Base-by-base conservation (phyloP, 345 rosid genomes). In the Acer saccharum region DNA sequence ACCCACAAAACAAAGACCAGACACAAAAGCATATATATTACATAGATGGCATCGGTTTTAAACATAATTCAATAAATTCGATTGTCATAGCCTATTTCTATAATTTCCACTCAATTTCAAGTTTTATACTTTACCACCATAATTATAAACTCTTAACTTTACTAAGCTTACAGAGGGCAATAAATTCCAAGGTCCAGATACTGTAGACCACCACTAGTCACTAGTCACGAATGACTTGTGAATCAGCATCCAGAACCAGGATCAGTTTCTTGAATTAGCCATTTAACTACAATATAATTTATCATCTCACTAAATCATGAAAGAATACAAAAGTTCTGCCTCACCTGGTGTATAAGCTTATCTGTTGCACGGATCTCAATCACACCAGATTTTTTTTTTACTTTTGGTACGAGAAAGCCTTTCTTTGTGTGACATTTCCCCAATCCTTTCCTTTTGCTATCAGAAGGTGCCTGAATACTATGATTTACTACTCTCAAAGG, bases 301-400 rank as follows among this genome's bases (percentile, higher is more conserved):
- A 61, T 29, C 63, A 74, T 7, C 43, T 44, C 12, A 43, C 54
- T 60, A 52, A 23, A n/a, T 13, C 11, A 7, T 39, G 57, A 65
- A 63, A 71, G 64, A 18, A 27, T 14, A 16, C 17, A 61, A 43
- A 63, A 3, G 12, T 60, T 72, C 16, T 43, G 6, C 68, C 83
- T 80, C 64, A 80, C 86, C 83, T 80, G 70, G 17, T 80, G 77
- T 58, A 83, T 66, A 80, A 80, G 71, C 76, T 43, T 80, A 46
- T 77, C 66, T 25, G 83, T 83, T 60, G 78, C 81, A 52, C 72
- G 68, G 54, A 83, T 83, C 81, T 64, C 25, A 32, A 83, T 74
- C 58, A 61, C n/a, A 10, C 71, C 76, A 50, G 58, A 23, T 3
- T 20, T 63, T 61, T 77, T 75, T 75, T 66, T 74, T 55, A 32